Conservation (phyloP, 768 basidiomycete genomes). For the Hortiboletus campestris region DNA sequence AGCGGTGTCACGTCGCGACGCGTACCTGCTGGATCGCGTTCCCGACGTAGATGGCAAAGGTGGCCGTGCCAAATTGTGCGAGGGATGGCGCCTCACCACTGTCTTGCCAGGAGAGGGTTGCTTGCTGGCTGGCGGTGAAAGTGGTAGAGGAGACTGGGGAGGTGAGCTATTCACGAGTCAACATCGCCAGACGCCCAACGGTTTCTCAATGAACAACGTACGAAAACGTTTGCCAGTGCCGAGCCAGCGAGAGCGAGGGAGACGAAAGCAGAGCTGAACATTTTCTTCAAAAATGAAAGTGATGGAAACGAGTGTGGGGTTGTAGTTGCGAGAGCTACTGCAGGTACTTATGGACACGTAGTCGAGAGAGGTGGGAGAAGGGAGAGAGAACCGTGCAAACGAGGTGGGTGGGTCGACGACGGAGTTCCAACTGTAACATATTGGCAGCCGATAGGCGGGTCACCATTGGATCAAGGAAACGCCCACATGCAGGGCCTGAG, state of each 20-base stretch:
- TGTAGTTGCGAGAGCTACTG: slow-evolving; percentile 6
- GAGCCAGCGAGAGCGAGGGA: slow-evolving; percentile 52
- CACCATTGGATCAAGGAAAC: too few relatives aligned
- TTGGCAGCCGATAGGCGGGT: too few relatives aligned
- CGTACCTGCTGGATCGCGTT: slow-evolving; percentile 59
- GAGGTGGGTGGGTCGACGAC: slow-evolving; percentile 12
- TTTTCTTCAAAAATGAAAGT: slow-evolving; percentile 30
- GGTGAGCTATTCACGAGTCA: slow-evolving; percentile 47
- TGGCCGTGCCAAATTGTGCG: slow-evolving; percentile 46
- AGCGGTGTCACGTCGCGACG: background rate
- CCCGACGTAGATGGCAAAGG: slow-evolving; percentile 62
- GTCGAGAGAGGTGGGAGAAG: background rate
- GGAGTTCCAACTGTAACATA: slow-evolving; percentile 31
- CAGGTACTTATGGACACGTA: background rate
- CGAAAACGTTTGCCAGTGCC: slow-evolving; percentile 56
- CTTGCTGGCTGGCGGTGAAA: slow-evolving; percentile 49
- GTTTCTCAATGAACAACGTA: slow-evolving; percentile 38
- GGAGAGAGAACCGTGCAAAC: background rate
- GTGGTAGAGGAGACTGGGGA: slow-evolving; percentile 45
- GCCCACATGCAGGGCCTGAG: too few relatives aligned
- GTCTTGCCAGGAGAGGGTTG: slow-evolving; percentile 61
- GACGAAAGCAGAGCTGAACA: slow-evolving; percentile 52
- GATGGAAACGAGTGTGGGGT: slow-evolving; percentile 24
- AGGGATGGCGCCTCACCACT: slow-evolving; percentile 47
- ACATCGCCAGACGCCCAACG: background rate